Evolutionary conservation across 2,329 filamentous ascomycete species (phyloP), one percentile per base, ranked within the genome.

Genomic region (Fusarium drepaniforme): DNA sequence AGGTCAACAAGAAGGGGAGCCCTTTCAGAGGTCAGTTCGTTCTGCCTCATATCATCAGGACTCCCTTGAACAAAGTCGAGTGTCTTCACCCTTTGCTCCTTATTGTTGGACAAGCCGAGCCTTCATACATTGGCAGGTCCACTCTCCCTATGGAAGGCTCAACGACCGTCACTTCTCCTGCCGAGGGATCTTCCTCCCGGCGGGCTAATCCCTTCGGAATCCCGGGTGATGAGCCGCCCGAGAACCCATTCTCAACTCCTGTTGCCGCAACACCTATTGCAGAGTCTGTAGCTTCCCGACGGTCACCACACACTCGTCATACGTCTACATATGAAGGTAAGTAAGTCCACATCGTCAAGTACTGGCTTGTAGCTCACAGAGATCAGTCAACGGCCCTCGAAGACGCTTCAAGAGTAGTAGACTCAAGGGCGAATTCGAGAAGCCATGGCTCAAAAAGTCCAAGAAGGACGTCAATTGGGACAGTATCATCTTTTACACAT

Each of bases 381-480:
- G 8, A 21, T 5, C 21, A 78, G 70, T 42, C 0, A 12, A 64
- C n/a, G 68, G 67, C 0, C 61, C 67, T 3, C 5, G 87, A 85
- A 71, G 82, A 80, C 28, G 77, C 40, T 78, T 78, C 74, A 76
- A 70, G 57, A 78, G 77, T 15, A 78, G 77, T 33, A 74, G 75
- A 8, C 75, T 78, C 8, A 66, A 68, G 6, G 77, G 77, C 44
- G 75, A 75, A 23, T 78, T 77, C 53, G 75, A 79, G 72, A 80
- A 78, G 69, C 77, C 78, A 42, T 80, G 78, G 75, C 49, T 77
- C 15, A 57, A 74, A 28, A 64, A 71, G 7, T 75, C 69, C 15
- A 77, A 79, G 69, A 75, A 57, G 53, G 51, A 69, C 15, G 61
- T 76, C 70, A 78, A 79, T 40, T 79, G 77, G 77, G 78, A 79